phyloP scores from a whole-genome alignment of 1,284 basidiomycete genomes.

The Boletus holoroseus region DNA sequence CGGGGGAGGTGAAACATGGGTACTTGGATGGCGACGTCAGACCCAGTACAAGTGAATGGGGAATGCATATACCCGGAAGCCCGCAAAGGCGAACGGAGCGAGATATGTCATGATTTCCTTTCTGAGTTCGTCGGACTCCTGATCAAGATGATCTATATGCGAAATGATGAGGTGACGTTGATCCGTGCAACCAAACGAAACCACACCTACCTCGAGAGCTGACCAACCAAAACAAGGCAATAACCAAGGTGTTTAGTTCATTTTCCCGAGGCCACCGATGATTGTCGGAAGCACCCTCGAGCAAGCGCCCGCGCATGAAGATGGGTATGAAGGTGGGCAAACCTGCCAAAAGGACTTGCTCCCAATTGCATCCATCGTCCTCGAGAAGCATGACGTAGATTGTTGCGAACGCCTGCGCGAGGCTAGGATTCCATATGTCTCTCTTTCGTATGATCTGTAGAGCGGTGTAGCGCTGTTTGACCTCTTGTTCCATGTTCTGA shows the following conservation, averaged over 20 bases:
- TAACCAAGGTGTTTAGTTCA: constrained; percentile 41
- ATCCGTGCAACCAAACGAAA: background rate
- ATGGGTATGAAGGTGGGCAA: constrained; percentile 38
- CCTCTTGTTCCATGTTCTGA: constrained; percentile 35
- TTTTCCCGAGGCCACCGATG: constrained; percentile 47
- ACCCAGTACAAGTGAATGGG: background rate
- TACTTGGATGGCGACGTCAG: constrained; percentile 29
- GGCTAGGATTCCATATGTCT: constrained; percentile 32
- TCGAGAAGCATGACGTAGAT: constrained; percentile 59
- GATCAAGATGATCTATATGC: constrained; percentile 33
- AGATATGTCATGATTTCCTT: constrained; percentile 37
- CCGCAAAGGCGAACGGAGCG: constrained; percentile 43
- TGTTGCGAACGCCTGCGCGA: constrained; percentile 48
- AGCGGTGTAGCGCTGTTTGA: constrained; percentile 38
- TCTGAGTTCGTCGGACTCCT: constrained; percentile 36
- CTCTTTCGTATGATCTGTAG: constrained; percentile 40
- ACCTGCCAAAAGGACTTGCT: constrained; percentile 46
- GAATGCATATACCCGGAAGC: constrained; percentile 41
- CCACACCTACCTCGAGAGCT: constrained; percentile 29
- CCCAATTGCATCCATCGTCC: constrained; percentile 51
- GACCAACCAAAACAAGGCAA: constrained; percentile 46
- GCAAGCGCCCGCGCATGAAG: constrained; percentile 39
- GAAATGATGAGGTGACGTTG: background rate
- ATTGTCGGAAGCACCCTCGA: constrained; percentile 35
- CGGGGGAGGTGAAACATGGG: constrained; percentile 29